These are phyloP conservation scores for Fusarium sp. DNA, from an alignment of 2,329 filamentous ascomycete genomes.

Conservation along the genomic window DNA sequence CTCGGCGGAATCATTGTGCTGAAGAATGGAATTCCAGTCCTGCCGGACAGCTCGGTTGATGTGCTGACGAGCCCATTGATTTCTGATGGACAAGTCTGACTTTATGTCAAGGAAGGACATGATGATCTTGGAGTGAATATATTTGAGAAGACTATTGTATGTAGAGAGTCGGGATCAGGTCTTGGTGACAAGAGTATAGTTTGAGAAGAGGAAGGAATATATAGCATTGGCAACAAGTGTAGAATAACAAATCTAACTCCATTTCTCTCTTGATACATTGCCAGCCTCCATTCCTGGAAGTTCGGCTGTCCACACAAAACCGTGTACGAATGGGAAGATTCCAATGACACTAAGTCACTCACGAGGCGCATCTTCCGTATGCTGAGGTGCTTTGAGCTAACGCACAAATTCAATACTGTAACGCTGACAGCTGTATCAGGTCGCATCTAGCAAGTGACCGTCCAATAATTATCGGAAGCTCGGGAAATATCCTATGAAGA, in stretches of 20 bases:
- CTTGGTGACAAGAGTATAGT: not conserved
- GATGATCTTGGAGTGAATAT: not conserved
- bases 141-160: fast-evolving
- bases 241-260: fast-evolving
- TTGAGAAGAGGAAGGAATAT: not conserved
- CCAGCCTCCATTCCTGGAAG: not conserved
- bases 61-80: conserved; percentile 14
- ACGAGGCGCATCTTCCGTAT: not conserved
- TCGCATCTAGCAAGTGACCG: not conserved
- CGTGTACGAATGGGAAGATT: not conserved
- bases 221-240: fast-evolving
- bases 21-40: conserved; percentile 10
- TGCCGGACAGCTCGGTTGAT: not conserved
- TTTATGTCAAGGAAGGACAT: not conserved
- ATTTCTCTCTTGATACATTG: not conserved
- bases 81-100: not conserved
- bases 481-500: not conserved
- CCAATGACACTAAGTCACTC: not conserved
- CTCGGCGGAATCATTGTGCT: not conserved
- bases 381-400: not conserved
- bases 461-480: not conserved
- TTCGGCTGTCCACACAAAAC: not conserved
- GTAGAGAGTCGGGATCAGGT: fast-evolving
- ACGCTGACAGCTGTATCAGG: not conserved
- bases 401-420: not conserved